Base-by-base conservation (phyloP, 176 grass and related monocot species). In the Chrysopogon serrulatus region DNA sequence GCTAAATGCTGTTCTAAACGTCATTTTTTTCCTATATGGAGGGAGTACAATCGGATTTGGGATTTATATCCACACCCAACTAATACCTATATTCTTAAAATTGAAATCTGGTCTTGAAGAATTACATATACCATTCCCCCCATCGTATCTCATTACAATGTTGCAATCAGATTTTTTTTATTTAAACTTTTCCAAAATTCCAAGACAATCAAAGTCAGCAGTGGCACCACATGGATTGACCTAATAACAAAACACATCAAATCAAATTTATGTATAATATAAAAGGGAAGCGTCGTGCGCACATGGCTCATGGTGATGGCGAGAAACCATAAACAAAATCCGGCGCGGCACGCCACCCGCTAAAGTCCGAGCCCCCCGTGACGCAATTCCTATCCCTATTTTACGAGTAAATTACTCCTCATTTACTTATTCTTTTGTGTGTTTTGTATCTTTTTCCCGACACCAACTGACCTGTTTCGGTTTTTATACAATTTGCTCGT, bases 261-360 rank as follows among this genome's bases (percentile, higher is more conserved):
- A 62, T 26, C 63, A 24, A 11, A 70, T 3, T 14, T 71, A 71
- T n/a, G n/a, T n/a, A n/a, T n/a, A n/a, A n/a, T n/a, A n/a, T 18
- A 39, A 21, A 35, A 63, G 80, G 42, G 10, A 53, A 81, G 32
- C 10, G 44, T 53, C 53, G 65, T 24, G 83, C 57, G 73, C 83
- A 78, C 83, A 86, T 90, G 83, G 35, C 39, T 48, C 79, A 24
- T 87, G 86, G 71, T 48, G 16, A 82, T 31, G 73, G 65, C 56
- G 17, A 73, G 35, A 78, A 86, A 77, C 35, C 48, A 72, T 86
- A 82, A 86, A 77, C 6, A 67, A 89, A 77, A 30, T 0, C 70
- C 49, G 5, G 3, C 5, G 40, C 10, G 37, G 71, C 77, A 89
- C 77, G 71, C 71, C 53, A 77, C 32, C 70, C 71, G 35, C 63